phyloP scores from a whole-genome alignment of 371 early-diverging fungal species.

The Quaeritorhiza haematococci region DNA sequence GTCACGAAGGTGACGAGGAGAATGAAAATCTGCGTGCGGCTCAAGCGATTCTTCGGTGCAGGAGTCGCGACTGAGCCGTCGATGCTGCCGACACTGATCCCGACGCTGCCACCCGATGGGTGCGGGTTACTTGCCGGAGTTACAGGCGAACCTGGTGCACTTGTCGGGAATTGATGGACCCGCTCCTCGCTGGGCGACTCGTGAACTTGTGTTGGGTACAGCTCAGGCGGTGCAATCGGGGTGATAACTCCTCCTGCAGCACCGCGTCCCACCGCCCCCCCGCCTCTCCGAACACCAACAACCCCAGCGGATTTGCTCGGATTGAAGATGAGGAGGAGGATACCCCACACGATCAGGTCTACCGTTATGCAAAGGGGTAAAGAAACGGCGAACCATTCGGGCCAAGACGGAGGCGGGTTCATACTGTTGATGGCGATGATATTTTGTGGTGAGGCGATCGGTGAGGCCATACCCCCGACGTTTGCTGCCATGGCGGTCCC shows the following conservation, averaged over 20 bases:
- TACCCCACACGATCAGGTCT: conserved; percentile 71
- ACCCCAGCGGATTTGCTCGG: conserved; percentile 51
- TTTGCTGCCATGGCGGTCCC: conserved; percentile 93
- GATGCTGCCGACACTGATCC: too few species aligned
- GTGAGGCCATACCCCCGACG: conserved; percentile 96
- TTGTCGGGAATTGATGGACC: background rate
- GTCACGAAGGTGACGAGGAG: conserved; percentile 57
- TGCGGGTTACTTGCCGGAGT: too few species aligned
- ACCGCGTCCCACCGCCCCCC: too few species aligned
- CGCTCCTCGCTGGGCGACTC: background rate
- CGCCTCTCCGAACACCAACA: too few species aligned
- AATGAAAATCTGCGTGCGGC: conserved; percentile 58
- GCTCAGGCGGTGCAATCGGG: conserved; percentile 25
- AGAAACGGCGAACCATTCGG: conserved; percentile 64
- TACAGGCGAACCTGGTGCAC: background rate
- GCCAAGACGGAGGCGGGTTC: conserved; percentile 72
- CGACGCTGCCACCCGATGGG: too few species aligned
- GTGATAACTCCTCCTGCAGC: too few species aligned
- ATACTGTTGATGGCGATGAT: conserved; percentile 53
- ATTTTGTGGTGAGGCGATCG: conserved; percentile 95
- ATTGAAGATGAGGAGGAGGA: conserved; percentile 67
- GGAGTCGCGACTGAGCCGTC: too few species aligned
- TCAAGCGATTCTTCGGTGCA: conserved; percentile 44
- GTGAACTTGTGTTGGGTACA: background rate
- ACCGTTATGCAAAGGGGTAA: conserved; percentile 60